Conservation (phyloP, 768 basidiomycete species). For the Leccinum arenicola region DNA sequence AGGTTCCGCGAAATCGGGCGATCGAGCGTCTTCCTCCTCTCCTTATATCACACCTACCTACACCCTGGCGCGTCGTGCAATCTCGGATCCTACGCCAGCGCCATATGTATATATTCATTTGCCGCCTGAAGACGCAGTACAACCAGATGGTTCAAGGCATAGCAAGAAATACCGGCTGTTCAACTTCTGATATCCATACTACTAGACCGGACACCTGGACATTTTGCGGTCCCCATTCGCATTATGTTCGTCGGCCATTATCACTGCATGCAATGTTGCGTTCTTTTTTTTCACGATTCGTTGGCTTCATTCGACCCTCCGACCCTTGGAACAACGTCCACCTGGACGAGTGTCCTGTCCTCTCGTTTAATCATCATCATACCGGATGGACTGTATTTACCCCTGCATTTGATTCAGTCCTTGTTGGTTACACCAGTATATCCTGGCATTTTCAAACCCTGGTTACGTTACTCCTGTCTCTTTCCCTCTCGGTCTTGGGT, state of each 20-base stretch:
- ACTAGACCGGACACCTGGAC: background rate
- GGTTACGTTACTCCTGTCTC: slow-evolving; percentile 2
- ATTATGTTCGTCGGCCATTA: slow-evolving; percentile 3
- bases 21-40: slow-evolving; percentile 22
- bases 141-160: slow-evolving; percentile 5
- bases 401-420: slow-evolving; percentile 16
- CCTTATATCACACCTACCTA: slow-evolving; percentile 58
- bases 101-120: slow-evolving; percentile 6
- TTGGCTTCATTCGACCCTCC: background rate
- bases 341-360: slow-evolving; percentile 26
- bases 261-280: slow-evolving; percentile 5
- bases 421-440: slow-evolving; percentile 12
- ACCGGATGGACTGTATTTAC: slow-evolving; percentile 25
- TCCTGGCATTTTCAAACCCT: slow-evolving; percentile 7
- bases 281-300: slow-evolving; percentile 2
- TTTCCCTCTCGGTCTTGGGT: background rate
- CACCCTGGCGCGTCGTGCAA: slow-evolving; percentile 47
- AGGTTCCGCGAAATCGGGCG: slow-evolving; percentile 13
- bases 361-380: slow-evolving; percentile 29
- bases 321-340: slow-evolving; percentile 22
- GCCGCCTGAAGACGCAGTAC: slow-evolving; percentile 4
- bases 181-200: slow-evolving; percentile 10
- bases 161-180: slow-evolving; percentile 10
- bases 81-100: slow-evolving; percentile 21
- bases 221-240: background rate